Percentiles rank a stretch among this genome's conserved stretches.
phyloP scores from a whole-genome alignment of 139 green algal species.

The Chlorella sp. region DNA sequence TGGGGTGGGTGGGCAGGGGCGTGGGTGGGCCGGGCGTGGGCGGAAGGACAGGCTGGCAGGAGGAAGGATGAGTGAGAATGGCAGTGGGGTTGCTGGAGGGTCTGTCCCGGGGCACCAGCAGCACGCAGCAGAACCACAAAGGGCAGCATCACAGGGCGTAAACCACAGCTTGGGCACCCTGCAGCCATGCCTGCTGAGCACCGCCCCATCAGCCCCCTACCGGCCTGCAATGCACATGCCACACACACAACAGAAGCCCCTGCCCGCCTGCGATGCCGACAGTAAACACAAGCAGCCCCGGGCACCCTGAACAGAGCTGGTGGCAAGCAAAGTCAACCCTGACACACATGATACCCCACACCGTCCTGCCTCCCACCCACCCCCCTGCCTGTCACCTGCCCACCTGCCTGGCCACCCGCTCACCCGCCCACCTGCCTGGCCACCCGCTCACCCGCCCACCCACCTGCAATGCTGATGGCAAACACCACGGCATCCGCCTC shows the following conservation, averaged over 20 bases:
- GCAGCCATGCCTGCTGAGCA: too few relatives aligned
- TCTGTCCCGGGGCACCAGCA: background rate
- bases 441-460: background rate
- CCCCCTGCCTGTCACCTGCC: background rate
- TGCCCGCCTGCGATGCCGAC: too few relatives aligned
- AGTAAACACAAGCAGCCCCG: too few relatives aligned
- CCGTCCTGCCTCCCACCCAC: background rate
- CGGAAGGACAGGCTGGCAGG: background rate
- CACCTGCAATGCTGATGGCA: conserved; percentile 75
- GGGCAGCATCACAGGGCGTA: too few relatives aligned
- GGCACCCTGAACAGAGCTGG: too few relatives aligned
- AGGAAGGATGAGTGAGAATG: background rate
- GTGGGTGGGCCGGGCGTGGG: background rate
- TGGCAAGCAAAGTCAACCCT: too few relatives aligned
- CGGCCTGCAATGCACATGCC: too few relatives aligned
- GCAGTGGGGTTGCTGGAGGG: background rate
- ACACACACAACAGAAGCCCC: too few relatives aligned
- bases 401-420: too few relatives aligned
- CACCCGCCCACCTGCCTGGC: too few relatives aligned
- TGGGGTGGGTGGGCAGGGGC: background rate
- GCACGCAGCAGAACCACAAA: background rate
- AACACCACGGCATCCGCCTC: conserved; percentile 85
- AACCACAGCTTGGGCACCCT: too few relatives aligned
- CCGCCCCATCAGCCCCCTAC: too few relatives aligned
- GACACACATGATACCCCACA: background rate